Percentiles rank a stretch among this genome's conserved stretches.
Conservation (phyloP, 2,329 filamentous ascomycete species). For the Neonectria ditissima region DNA sequence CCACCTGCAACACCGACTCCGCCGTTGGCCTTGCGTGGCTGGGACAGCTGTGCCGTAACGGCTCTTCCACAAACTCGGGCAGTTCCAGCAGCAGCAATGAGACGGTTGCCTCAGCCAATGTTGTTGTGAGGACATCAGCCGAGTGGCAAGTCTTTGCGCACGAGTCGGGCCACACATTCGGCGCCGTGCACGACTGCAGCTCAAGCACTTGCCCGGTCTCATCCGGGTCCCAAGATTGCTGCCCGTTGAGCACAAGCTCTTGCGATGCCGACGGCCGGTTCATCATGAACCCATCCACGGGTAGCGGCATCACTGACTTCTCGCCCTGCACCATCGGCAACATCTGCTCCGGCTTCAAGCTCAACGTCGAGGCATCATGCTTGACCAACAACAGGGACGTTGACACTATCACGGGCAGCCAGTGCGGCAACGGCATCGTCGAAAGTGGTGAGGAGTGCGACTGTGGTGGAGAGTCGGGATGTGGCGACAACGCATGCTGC, state of each 20-base stretch:
- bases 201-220: conserved; percentile 75
- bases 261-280: conserved; percentile 84
- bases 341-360: conserved; percentile 87
- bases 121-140: conserved; percentile 83
- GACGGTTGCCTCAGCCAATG: conserved; percentile 86
- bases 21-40: conserved; percentile 95
- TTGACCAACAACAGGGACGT: conserved; percentile 89
- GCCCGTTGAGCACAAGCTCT: conserved; percentile 73
- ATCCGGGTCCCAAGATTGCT: conserved; percentile 71
- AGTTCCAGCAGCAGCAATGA: conserved; percentile 66
- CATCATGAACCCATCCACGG: conserved; percentile 97
- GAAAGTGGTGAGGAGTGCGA: conserved; percentile 96
- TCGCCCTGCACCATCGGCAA: conserved; percentile 93
- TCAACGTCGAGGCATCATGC: conserved; percentile 81
- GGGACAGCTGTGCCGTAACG: conserved; percentile 81
- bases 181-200: conserved; percentile 94
- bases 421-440: conserved; percentile 97
- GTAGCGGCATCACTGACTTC: conserved; percentile 78
- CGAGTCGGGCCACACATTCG: conserved; percentile 94
- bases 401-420: conserved; percentile 81
- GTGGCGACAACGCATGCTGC: conserved; percentile 83
- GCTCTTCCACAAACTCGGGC: conserved; percentile 64
- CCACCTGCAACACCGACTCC: conserved; percentile 81
- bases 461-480: conserved; percentile 82
- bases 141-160: conserved; percentile 98